Conservation (phyloP, 805 yeast genomes). For the Yamadazyma laniorum region DNA sequence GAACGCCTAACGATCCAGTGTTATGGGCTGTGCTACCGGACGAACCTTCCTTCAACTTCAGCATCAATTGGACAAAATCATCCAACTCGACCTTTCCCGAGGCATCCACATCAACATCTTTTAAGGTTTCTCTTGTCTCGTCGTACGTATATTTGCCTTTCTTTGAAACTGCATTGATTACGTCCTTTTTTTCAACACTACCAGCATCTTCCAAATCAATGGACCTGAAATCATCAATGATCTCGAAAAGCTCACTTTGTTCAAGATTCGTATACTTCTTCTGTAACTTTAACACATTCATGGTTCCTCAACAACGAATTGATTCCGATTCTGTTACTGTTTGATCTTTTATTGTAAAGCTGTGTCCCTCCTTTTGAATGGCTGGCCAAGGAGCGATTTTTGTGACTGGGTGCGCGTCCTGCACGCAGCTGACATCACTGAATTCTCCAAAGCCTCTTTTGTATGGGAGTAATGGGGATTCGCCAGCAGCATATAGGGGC, state of each 20-base stretch:
- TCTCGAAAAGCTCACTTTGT: conserved; percentile 81
- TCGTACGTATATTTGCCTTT: conserved; percentile 84
- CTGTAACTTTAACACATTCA: conserved; percentile 48
- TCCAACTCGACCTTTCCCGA: conserved; percentile 96
- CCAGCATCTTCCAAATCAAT: conserved; percentile 93
- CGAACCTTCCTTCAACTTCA: conserved; percentile 63
- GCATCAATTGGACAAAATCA: conserved; percentile 82
- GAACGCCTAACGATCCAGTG: conserved; percentile 12
- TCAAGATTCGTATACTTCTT: conserved; percentile 82
- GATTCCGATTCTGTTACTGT: too few relatives aligned
- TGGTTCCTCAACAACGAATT: too few relatives aligned
- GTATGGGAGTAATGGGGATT: too few relatives aligned
- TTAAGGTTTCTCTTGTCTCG: conserved; percentile 89
- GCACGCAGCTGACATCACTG: too few relatives aligned
- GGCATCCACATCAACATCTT: conserved; percentile 89
- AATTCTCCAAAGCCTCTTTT: too few relatives aligned
- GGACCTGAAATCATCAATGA: conserved; percentile 81
- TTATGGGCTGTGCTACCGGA: background rate
- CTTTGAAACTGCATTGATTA: conserved; percentile 76
- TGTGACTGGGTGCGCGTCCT: background rate
- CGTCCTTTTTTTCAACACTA: conserved; percentile 88
- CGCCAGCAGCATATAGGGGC: too few relatives aligned
- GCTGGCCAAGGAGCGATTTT: background rate
- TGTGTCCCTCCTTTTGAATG: background rate
- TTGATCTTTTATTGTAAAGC: too few relatives aligned